Base-by-base conservation (phyloP, 2,329 filamentous ascomycete species). In the Penicillium sp. region DNA sequence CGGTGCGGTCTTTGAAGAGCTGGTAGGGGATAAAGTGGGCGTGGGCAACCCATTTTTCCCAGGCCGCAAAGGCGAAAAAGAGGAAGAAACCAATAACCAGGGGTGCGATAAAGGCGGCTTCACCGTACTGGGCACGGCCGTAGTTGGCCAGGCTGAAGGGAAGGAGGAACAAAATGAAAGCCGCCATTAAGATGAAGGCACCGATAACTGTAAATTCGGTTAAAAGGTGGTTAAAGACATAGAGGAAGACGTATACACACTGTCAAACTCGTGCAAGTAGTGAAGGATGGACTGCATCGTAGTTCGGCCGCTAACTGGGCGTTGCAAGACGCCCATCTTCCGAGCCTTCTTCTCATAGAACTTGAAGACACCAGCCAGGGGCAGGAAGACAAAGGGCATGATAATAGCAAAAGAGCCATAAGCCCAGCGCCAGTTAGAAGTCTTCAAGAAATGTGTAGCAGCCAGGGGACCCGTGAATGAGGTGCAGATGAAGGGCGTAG, bases 151-250 rank as follows among this genome's bases (percentile, higher is more conserved):
- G 76, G 40, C 75, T 83, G 70, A 89, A 86, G 0, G 86, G 82
- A n/a, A 89, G 77, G 5, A 88, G 77, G 67, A 88, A 82, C 4
- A 88, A 72, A 1, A 82, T 78, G 65, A 87, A 81, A 1, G 84
- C 86, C 0, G 74, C 77, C 31, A 80, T 79, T 41, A 88, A 73
- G 2, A 88, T 73, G 28, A 87, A 54, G 25, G 85, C 75, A 11
- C 86, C 85, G 26, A 84, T 55, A 2, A 84, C 72, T 75, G 28
- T 0, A 4, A 86, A 83, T 50, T 85, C 82, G 10, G 36, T 52
- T 28, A 53, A 28, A 36, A 28, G 58, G 85, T 6, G 40, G 4
- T 11, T 12, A 62, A 67, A 84, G 83, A 65, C 79, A 71, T 42
- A 69, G 61, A 22, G 81, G 35, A 2, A 75, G 77, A 19, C 2